These are phyloP conservation scores for Brasenia schreberi DNA, from an alignment of 164 flowering plant species.

Conservation along the genomic window DNA sequence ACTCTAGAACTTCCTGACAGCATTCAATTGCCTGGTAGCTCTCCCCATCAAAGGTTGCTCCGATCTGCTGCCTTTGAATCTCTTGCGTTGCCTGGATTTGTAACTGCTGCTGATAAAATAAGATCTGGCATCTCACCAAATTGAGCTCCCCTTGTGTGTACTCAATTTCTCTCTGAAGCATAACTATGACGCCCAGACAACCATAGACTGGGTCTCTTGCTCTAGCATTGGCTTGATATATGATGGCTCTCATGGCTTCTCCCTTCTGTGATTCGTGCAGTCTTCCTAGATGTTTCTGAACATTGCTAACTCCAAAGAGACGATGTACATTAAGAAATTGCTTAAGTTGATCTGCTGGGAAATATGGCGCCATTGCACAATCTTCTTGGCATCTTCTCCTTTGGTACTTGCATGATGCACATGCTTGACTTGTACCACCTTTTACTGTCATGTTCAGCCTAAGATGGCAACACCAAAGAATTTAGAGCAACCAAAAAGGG, in stretches of 20 bases:
- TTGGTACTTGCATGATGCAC: conserved; percentile 65
- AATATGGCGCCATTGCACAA: conserved; percentile 49
- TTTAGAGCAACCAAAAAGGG: not conserved
- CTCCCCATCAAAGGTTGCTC: not conserved
- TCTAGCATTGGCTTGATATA: conserved; percentile 25
- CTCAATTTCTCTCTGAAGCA: conserved; percentile 9
- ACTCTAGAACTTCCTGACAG: conserved; percentile 5
- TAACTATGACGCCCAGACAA: conserved; percentile 13
- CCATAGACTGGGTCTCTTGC: conserved; percentile 35
- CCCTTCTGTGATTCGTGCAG: conserved; percentile 9
- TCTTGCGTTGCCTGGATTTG: conserved; percentile 18
- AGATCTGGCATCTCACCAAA: conserved; percentile 33
- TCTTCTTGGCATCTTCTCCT: conserved; percentile 39
- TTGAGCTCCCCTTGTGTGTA: conserved; percentile 35
- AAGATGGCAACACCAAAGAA: not conserved
- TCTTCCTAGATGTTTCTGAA: conserved; percentile 21
- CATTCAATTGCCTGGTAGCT: conserved; percentile 7
- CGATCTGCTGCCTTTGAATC: conserved; percentile 2
- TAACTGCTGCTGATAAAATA: conserved; percentile 27
- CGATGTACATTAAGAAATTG: conserved; percentile 43
- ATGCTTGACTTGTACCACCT: conserved; percentile 36
- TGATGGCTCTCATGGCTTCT: conserved; percentile 29
- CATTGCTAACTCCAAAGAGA: conserved; percentile 47
- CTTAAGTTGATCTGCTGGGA: conserved; percentile 30
- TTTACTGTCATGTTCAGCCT: conserved; percentile 18